Base-by-base conservation (phyloP, 1,284 basidiomycete genomes). In the Ganoderma meredithae region DNA sequence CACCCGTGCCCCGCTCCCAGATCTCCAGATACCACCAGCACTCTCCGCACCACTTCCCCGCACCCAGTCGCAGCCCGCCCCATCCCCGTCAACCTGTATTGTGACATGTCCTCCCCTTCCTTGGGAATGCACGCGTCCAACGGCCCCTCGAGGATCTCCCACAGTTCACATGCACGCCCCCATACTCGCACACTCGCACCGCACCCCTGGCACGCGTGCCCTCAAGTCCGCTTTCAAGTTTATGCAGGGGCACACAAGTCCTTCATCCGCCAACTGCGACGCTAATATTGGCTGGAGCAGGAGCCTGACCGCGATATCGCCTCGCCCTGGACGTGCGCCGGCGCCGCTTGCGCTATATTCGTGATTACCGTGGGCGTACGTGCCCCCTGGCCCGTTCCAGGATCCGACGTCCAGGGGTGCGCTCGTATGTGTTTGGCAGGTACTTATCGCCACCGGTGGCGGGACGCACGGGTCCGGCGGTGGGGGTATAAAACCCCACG, bases 161-260 rank as follows among this genome's bases (percentile, higher is more conserved):
- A 63, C 62, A 27, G 39, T 44, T 56, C 62, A 44, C 62, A 64
- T 64, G 53, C 44, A 19, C 15, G 27, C 10, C 47, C 47, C 36
- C 36, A 36, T 36, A 49, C 2, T 31, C 27, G 27, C 27, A 31
- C 27, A 31, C 27, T 31, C 27, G 27, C 27, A 31, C 47, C 52
- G 27, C 41, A 44, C 17, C 19, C 40, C 40, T 17, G 40, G 52
- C 63, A 31, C 55, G 33, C 40, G 52, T 33, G 2, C 33, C n/a
- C 52, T n/a, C 19, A n/a, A 31, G n/a, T 36, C 41, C 27, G 27
- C 27, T 31, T 31, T 31, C 27, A 59, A n/a, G 22, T 60, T 40
- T 40, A 22, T 22, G 39, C 52, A 27, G 27, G 31, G 52, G 27
- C 27, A 31, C 27, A 31, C 27, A 31, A 1, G 2, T 31, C 27